Evolutionary conservation across 345 rosid genomes (phyloP).

Genomic region (Lenwebbia sp.): DNA sequence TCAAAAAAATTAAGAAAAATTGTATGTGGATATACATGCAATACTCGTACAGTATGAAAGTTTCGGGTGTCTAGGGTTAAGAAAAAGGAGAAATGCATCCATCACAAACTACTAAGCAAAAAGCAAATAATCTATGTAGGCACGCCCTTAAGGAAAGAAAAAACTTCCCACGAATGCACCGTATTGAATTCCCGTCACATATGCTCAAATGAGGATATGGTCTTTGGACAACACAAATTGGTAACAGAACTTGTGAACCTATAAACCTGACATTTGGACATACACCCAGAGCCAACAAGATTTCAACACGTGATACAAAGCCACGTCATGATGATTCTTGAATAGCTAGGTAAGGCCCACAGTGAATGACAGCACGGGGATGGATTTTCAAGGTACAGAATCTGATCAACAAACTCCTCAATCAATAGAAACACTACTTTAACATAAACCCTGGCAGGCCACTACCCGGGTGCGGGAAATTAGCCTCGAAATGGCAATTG

Average conservation of each 20-base stretch:
- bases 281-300: not conserved
- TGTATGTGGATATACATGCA: not conserved
- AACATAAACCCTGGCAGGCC: not conserved
- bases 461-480: not conserved
- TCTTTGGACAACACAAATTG: not conserved
- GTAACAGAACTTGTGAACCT: not conserved
- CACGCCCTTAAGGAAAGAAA: not conserved
- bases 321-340: not conserved
- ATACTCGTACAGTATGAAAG: not conserved
- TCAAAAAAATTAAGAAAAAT: not conserved
- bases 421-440: not conserved
- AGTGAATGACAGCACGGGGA: not conserved
- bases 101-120: not conserved
- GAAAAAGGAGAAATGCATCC: not conserved
- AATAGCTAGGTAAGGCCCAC: not conserved
- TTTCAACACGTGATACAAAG: not conserved
- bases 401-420: not conserved
- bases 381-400: not conserved
- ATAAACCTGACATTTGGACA: not conserved
- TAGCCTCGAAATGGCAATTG: not conserved
- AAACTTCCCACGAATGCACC: not conserved
- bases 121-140: not conserved
- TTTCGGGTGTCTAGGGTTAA: not conserved
- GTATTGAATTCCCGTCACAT: not conserved
- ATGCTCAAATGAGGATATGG: not conserved